Base-by-base conservation (phyloP, 2,329 filamentous ascomycete genomes). In the Domatiomyces globalis region DNA sequence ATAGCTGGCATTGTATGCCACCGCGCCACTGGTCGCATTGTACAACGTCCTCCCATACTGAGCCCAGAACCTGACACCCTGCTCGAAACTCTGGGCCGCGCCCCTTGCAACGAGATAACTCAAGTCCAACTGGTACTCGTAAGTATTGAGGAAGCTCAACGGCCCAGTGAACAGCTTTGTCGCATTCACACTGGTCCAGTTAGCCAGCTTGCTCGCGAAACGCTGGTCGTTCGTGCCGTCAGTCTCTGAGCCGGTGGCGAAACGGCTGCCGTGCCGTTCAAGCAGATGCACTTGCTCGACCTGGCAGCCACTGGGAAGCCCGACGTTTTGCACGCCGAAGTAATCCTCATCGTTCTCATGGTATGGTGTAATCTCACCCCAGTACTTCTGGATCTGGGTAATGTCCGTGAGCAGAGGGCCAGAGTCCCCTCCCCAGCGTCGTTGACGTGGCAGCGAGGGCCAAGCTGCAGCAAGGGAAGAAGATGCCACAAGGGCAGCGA, bases 221-320 rank as follows among this genome's bases (percentile, higher is more conserved):
- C 63, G 59, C 45, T 68, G 67, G 55, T 77, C 70, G 55, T 74
- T 75, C 19, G 55, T 58, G 1, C 73, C 75, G 56, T 79, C 76
- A 54, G 76, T 68, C 25, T 64, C 65, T 52, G 63, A 66, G 17
- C 65, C 46, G 0, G 69, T 74, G 2, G 74, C 73, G 44, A 76
- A 78, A 20, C 76, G 69, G 54, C 79, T 67, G 0, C 73, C 73
- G 61, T 79, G 77, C 25, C 77, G 69, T 58, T 79, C 75, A 15
- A 80, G 67, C 5, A 70, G 65, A 56, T 78, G 75, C 0, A 68
- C 74, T 60, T 78, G 74, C 52, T 75, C 72, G 50, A 79, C 64
- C 60, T 77, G 74, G 63, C 77, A 79, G n/a, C 73, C 74, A 46
- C 70, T 64, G 0, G 77, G 76, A 12, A 78, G 70, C 29, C 74